These are phyloP conservation scores for Peniophora sp. DNA, from an alignment of 1,284 basidiomycete species.

Conservation along the genomic window DNA sequence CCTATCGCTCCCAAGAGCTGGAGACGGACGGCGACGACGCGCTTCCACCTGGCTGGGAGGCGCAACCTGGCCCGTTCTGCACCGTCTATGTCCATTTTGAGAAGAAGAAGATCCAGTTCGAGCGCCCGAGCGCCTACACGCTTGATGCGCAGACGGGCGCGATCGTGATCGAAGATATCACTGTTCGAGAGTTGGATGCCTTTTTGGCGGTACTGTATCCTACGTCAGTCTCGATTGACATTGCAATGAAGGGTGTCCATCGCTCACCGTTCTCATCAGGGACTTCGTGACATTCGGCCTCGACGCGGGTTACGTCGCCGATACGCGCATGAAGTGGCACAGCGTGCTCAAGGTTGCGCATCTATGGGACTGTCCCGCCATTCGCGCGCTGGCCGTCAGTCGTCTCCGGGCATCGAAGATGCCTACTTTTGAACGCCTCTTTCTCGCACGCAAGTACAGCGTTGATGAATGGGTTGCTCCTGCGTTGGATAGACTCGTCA, in stretches of 20 bases:
- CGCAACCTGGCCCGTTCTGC: no score
- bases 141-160: slow-evolving; percentile 1
- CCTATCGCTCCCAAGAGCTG: no score
- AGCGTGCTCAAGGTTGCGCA: background rate
- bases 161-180: slow-evolving; percentile 1
- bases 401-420: background rate
- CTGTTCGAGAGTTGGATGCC: slow-evolving; percentile 3
- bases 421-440: background rate
- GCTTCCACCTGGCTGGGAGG: no score
- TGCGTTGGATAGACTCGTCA: background rate
- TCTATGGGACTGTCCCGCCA: background rate
- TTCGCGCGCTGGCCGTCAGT: background rate
- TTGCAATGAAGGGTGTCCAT: no score
- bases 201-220: slow-evolving; percentile 6
- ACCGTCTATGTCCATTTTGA: no score
- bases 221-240: slow-evolving; percentile 1
- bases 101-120: no score
- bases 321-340: background rate
- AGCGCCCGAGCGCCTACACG: no score
- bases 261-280: background rate
- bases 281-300: background rate
- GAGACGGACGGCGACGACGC: no score
- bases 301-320: background rate
- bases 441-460: background rate
- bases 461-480: background rate